Percentiles rank a stretch among this genome's conserved stretches.
phyloP scores from a whole-genome alignment of 225 moss, liverwort and hornwort species.

The Polytrichum formosum region DNA sequence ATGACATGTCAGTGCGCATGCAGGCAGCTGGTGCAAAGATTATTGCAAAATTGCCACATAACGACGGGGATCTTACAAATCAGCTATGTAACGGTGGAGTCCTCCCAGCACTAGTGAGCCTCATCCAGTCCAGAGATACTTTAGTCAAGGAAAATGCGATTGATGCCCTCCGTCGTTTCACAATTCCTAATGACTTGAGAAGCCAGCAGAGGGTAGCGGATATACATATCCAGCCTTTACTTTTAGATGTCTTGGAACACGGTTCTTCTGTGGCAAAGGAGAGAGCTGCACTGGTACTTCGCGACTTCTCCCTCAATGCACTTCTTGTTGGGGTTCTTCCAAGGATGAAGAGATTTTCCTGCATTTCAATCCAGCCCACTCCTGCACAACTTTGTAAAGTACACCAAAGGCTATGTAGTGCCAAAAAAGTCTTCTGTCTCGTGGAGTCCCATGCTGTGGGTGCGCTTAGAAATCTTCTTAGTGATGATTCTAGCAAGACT shows the following conservation, averaged over 20 bases:
- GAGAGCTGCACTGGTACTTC: slow-evolving; percentile 31
- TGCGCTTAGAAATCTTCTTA: slow-evolving; percentile 27
- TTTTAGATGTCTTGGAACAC: slow-evolving; percentile 18
- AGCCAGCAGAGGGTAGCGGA: slow-evolving; percentile 30
- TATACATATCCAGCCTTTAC: slow-evolving; percentile 28
- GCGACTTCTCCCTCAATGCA: slow-evolving; percentile 38
- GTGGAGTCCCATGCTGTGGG: slow-evolving; percentile 37
- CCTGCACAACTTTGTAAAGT: slow-evolving; percentile 20
- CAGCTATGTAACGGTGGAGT: slow-evolving; percentile 19
- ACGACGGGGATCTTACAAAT: slow-evolving; percentile 15
- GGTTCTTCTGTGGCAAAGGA: slow-evolving; percentile 30
- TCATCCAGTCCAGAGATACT: slow-evolving; percentile 14
- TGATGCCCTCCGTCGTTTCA: slow-evolving; percentile 32
- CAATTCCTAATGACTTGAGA: slow-evolving; percentile 24
- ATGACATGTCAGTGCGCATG: slow-evolving; percentile 13
- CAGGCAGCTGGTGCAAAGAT: slow-evolving; percentile 43
- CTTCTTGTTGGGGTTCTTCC: slow-evolving; percentile 14
- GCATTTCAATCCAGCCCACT: slow-evolving; percentile 15
- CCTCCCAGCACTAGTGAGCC: slow-evolving; percentile 16
- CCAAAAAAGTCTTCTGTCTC: slow-evolving; percentile 39
- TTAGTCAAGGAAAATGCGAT: slow-evolving; percentile 38
- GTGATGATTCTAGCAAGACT: slow-evolving; percentile 18
- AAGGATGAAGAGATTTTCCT: slow-evolving; percentile 11
- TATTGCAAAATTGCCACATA: slow-evolving; percentile 25
- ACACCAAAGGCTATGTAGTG: slow-evolving; percentile 30